Base-by-base conservation (phyloP, 2,329 filamentous ascomycete species). In the Xylariomycetidae sp. region DNA sequence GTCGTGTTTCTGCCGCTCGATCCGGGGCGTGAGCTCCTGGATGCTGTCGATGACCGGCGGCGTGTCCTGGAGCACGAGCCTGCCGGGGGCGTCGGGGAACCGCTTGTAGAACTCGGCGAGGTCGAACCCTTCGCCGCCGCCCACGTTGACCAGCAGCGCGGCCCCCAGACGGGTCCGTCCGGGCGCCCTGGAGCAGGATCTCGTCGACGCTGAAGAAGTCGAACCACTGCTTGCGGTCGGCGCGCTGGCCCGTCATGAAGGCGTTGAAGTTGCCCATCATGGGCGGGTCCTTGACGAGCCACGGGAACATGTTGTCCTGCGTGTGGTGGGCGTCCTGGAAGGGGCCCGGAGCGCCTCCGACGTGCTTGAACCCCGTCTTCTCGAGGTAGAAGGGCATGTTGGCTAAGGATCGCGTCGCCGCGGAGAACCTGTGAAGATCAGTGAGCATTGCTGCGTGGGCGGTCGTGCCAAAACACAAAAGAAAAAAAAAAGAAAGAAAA, bases 61-160 rank as follows among this genome's bases (percentile, higher is more conserved):
- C 3, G 34, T 17, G 16, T 54, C 51, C 27, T 51, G 44, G 4
- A 53, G 33, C 7, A 53, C 29, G 3, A 53, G 41, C 18, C 34
- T 34, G 9, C 50, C 47, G 2, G 40, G 33, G 3, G 35, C 31
- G 16, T 31, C 9, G 13, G 46, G 44, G 27, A 36, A 43, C 13
- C 34, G 35, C 12, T 22, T 15, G n/a, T 40, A 29, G 31, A 53
- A 48, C 16, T 42, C 43, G 3, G 37, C 33, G 12, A 51, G 13
- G 16, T 52, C 45, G 23, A 47, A 41, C 9, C 51, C 50, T 12
- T 37, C 30, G 4, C 46, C 39, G 9, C 51, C 49, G 12, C 22
- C 50, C 12, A 53, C 36, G 23, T 54, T 49, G 12, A 53, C 36
- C 4, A 54, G 34, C 2, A 53, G 22, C 1, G 38, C 29, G n/a